These are phyloP conservation scores for Trypanosomatidae sp. DNA, from an alignment of 208 protist genomes.

Conservation along the genomic window DNA sequence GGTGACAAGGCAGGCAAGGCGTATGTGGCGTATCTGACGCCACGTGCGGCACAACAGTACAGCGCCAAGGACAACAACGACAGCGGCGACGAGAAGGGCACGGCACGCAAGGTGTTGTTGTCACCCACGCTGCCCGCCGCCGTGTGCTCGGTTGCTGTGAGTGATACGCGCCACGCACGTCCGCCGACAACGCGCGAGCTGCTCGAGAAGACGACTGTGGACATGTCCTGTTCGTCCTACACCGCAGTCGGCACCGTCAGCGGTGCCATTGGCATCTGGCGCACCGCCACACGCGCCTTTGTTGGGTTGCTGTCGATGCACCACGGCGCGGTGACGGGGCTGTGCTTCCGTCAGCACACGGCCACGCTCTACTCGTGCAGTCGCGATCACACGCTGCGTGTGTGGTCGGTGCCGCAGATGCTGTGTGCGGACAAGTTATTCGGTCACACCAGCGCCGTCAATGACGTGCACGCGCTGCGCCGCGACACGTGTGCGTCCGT, in stretches of 20 bases:
- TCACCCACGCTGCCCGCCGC: conserved; percentile 37
- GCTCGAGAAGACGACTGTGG: conserved; percentile 73
- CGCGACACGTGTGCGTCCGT: conserved; percentile 67
- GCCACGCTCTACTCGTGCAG: conserved; percentile 58
- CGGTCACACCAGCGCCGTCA: conserved; percentile 61
- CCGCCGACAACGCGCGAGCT: conserved; percentile 36
- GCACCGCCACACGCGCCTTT: conserved; percentile 37
- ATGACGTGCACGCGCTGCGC: conserved; percentile 37
- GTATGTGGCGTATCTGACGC: conserved; percentile 28
- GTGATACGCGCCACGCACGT: conserved; percentile 49
- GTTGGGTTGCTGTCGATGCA: conserved; percentile 79
- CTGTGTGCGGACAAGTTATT: conserved; percentile 76
- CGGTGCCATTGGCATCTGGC: conserved; percentile 75
- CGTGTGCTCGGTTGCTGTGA: conserved; percentile 64
- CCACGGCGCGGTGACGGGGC: conserved; percentile 67
- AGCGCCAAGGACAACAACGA: conserved; percentile 4
- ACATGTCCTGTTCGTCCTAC: conserved; percentile 68
- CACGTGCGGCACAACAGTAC: conserved; percentile 3
- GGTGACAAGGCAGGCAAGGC: conserved; percentile 83
- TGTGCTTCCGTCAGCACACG: conserved; percentile 57
- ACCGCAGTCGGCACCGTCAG: conserved; percentile 61
- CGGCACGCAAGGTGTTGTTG: conserved; percentile 29
- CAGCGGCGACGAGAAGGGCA: conserved; percentile 4
- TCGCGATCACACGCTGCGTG: conserved; percentile 69
- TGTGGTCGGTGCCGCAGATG: conserved; percentile 83